These are phyloP conservation scores for Aureobasidium sp. DNA, from an alignment of 2,329 filamentous ascomycete species.

Conservation along the genomic window DNA sequence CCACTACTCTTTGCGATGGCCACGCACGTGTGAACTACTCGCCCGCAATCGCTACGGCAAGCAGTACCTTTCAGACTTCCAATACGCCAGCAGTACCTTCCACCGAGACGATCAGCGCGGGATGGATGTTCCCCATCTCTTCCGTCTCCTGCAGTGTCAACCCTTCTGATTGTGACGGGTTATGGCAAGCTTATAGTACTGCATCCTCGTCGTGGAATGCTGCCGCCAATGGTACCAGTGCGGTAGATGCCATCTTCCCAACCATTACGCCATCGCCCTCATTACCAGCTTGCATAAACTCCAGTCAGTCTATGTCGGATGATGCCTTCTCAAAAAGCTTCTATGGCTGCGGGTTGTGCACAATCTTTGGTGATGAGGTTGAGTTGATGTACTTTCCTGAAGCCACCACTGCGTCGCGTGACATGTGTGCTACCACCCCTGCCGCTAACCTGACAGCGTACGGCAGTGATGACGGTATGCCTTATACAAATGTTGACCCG, in stretches of 20 bases:
- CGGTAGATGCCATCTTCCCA: not conserved
- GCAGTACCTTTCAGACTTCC: too few relatives aligned
- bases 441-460: slow-evolving; percentile 20
- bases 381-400: slow-evolving; percentile 23
- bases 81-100: too few relatives aligned
- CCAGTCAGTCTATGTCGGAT: slow-evolving; percentile 13
- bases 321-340: slow-evolving; percentile 14
- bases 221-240: slow-evolving; percentile 10
- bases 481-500: slow-evolving; percentile 20
- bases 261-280: slow-evolving; percentile 17
- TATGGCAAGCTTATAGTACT: slow-evolving; percentile 21
- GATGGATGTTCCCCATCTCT: slow-evolving; percentile 15
- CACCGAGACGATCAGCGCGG: not conserved
- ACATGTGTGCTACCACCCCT: slow-evolving; percentile 23
- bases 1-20: slow-evolving; percentile 24
- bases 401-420: slow-evolving; percentile 18
- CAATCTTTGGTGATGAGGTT: slow-evolving; percentile 23
- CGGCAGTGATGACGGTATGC: slow-evolving; percentile 16
- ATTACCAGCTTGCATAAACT: slow-evolving; percentile 20
- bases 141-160: slow-evolving; percentile 19
- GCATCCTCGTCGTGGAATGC: slow-evolving; percentile 13
- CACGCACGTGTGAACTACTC: slow-evolving; percentile 21
- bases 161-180: slow-evolving; percentile 21
- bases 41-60: slow-evolving; percentile 14
- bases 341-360: slow-evolving; percentile 23